Evolutionary conservation across 1,284 basidiomycete genomes (phyloP).

Genomic region (Ceratobasidium sp.): DNA sequence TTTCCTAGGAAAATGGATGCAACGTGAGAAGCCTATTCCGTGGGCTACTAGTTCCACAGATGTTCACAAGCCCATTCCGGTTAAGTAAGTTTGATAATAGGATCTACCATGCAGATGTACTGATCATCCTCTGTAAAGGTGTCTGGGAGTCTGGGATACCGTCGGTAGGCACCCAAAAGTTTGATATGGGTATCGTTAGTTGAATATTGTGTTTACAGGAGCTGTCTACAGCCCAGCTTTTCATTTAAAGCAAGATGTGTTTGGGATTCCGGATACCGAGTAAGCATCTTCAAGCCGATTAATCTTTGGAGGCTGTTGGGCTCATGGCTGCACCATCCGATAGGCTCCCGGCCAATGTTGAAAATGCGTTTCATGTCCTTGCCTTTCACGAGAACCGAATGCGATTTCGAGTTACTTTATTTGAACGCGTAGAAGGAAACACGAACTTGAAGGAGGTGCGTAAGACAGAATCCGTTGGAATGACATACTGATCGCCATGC

Average conservation of each 20-base stretch:
- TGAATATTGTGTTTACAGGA: too few species aligned
- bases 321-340: too few species aligned
- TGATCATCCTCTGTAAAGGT: background rate
- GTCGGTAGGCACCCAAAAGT: background rate
- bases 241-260: background rate
- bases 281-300: background rate
- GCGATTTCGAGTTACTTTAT: constrained; percentile 7
- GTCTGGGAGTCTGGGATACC: background rate
- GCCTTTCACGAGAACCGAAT: constrained; percentile 23
- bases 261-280: background rate
- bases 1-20: background rate
- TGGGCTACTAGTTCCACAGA: too few species aligned
- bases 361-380: constrained; percentile 26
- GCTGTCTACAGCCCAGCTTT: background rate
- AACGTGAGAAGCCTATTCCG: background rate
- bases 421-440: background rate
- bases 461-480: too few species aligned
- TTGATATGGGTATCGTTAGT: too few species aligned
- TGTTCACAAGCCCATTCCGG: too few species aligned
- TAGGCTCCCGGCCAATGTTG: constrained; percentile 25
- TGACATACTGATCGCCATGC: too few species aligned
- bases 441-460: constrained; percentile 10
- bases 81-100: too few species aligned
- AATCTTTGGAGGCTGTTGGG: too few species aligned
- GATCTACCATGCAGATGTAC: too few species aligned